Evolutionary conservation across 169 alveolate species (phyloP).

Genomic region (Theileria annulata): DNA sequence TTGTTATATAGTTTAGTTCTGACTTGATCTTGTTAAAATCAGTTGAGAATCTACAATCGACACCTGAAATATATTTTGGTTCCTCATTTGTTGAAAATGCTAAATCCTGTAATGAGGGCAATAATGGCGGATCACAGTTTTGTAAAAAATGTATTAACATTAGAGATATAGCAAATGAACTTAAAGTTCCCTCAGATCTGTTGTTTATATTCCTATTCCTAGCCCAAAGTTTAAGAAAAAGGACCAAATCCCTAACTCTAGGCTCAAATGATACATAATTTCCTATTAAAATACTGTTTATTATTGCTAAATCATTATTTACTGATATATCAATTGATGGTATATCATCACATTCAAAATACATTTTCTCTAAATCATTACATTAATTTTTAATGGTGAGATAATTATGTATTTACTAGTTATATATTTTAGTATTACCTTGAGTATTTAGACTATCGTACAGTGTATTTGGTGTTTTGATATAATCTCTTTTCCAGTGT

Average conservation of each 20-base stretch:
- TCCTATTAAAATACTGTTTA: constrained; percentile 75
- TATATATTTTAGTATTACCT: neutral
- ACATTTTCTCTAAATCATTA: neutral
- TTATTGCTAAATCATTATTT: constrained; percentile 77
- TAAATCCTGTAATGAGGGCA: constrained; percentile 79
- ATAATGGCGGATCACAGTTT: constrained; percentile 71
- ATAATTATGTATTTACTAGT: neutral
- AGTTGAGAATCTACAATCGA: constrained; percentile 74
- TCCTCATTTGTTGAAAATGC: constrained; percentile 72
- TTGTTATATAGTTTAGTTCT: constrained; percentile 56
- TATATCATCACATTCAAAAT: constrained; percentile 14
- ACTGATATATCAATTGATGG: constrained; percentile 76
- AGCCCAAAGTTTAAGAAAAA: constrained; percentile 81
- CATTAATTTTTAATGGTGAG: neutral
- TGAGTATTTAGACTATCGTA: neutral
- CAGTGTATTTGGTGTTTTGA: neutral
- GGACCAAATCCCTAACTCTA: constrained; percentile 73
- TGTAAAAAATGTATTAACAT: constrained; percentile 81
- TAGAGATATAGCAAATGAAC: constrained; percentile 78
- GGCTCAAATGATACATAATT: constrained; percentile 76
- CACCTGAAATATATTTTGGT: constrained; percentile 75
- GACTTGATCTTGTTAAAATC: constrained; percentile 61
- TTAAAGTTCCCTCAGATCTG: constrained; percentile 77
- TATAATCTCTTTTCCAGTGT: constrained; percentile 62
- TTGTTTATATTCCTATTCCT: constrained; percentile 73